Base-by-base conservation (phyloP, 805 yeast species). In the Torulaspora franciscae region DNA sequence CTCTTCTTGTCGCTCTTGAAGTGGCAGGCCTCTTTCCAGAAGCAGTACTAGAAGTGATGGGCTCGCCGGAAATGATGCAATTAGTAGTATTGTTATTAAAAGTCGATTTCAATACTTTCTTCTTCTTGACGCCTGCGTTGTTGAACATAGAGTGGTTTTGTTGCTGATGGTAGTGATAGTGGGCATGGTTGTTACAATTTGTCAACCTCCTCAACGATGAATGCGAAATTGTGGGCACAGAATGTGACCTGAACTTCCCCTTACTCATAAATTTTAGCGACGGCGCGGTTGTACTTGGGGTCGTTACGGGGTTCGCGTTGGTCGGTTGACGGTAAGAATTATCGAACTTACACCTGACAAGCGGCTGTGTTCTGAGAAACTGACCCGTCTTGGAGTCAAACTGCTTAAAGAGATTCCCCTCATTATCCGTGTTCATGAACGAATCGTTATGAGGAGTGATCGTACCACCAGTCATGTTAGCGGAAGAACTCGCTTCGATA, bases 181-280 rank as follows among this genome's bases (percentile, higher is more conserved):
- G 52, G 11, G 23, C 52, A 14, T 45, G 57, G 15, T 48, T 44
- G 46, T 40, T 48, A 47, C 46, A 38, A 14, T 40, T 41, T 4
- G 62, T 43, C 28, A 58, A 38, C 41, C 57, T 56, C 38, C 58
- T 55, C 13, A 62, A 45, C 3, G 67, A 62, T 5, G 67, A 63
- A 54, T 62, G 67, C 42, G 61, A 43, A 17, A 62, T 62, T 7
- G 63, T 58, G 13, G 67, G 67, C 7, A 63, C 62, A 8, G 67
- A 63, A 42, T 59, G 59, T n/a, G 67, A 63, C 42, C 67, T 55
- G 28, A 52, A 49, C 49, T 55, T 58, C 8, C 49, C 50, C 40
- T 45, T 57, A 14, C 50, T 48, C 24, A 48, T 28, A 3, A 51
- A 24, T 26, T 43, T 40, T 32, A 46, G 29, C 11, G 49, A 42